These are phyloP conservation scores for Tremella mesenterica DNA, from an alignment of 768 basidiomycete species.

Conservation along the genomic window DNA sequence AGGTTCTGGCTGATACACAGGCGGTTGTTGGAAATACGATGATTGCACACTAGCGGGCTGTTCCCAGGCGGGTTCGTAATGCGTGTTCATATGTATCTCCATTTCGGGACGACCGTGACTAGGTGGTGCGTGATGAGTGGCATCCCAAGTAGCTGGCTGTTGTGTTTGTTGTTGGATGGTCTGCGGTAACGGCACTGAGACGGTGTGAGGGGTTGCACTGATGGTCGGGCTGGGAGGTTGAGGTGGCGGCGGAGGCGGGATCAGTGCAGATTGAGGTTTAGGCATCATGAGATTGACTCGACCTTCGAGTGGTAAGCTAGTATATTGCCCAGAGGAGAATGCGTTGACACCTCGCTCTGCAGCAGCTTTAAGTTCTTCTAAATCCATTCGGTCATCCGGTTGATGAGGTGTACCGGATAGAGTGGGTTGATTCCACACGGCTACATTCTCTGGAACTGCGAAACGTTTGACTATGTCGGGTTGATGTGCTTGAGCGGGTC, in stretches of 20 bases:
- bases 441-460: constrained; percentile 58
- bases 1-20: constrained; percentile 12
- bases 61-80: constrained; percentile 85
- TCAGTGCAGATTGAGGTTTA: constrained; percentile 17
- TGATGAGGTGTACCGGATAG: constrained; percentile 18
- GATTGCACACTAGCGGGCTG: constrained; percentile 45
- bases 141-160: constrained; percentile 69
- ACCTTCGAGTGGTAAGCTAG: constrained; percentile 73
- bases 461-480: constrained; percentile 46
- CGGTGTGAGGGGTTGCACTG: constrained; percentile 46
- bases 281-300: constrained; percentile 79
- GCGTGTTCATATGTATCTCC: constrained; percentile 58
- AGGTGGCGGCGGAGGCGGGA: constrained; percentile 5
- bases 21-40: constrained; percentile 13
- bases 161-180: constrained; percentile 29
- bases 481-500: constrained; percentile 50
- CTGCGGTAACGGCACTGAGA: constrained; percentile 27
- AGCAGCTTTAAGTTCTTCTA: constrained; percentile 55
- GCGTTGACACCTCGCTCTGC: constrained; percentile 46
- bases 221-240: constrained; percentile 39
- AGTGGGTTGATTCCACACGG: constrained; percentile 61
- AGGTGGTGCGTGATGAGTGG: constrained; percentile 70
- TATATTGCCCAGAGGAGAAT: constrained; percentile 60
- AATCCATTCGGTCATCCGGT: constrained; percentile 48
- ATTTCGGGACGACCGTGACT: constrained; percentile 54